phyloP scores from a whole-genome alignment of 208 protist genomes.

The Leishmania aethiopica region DNA sequence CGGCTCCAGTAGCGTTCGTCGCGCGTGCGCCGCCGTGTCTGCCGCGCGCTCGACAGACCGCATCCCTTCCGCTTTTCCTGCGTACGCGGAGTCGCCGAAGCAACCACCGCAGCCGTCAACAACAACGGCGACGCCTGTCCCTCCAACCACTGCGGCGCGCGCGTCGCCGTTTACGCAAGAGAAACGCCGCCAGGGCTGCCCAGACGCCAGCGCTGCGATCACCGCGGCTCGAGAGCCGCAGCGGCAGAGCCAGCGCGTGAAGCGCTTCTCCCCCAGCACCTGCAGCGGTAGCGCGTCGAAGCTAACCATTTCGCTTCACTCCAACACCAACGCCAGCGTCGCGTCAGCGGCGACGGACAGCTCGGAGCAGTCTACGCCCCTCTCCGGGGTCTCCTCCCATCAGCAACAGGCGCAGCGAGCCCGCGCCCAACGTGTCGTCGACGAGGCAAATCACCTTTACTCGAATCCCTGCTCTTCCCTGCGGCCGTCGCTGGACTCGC shows the following conservation, averaged over 20 bases:
- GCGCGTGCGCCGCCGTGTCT: background rate
- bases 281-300: slow-evolving; percentile 26
- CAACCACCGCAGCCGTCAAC: background rate
- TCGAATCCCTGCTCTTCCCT: background rate
- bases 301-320: slow-evolving; percentile 14
- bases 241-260: background rate
- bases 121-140: background rate
- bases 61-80: background rate
- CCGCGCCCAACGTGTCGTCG: slow-evolving; percentile 10
- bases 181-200: background rate
- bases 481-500: slow-evolving; percentile 20
- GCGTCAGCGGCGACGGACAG: slow-evolving; percentile 19
- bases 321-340: slow-evolving; percentile 17
- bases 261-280: slow-evolving; percentile 16
- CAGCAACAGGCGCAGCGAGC: slow-evolving; percentile 12
- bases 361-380: slow-evolving; percentile 26
- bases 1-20: background rate
- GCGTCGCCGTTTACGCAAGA: slow-evolving; percentile 1
- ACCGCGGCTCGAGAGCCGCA: background rate
- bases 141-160: slow-evolving; percentile 4
- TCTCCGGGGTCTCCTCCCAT: slow-evolving; percentile 25
- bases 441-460: slow-evolving; percentile 6
- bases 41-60: background rate
- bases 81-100: background rate
- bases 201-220: background rate